Percentiles rank a stretch among this genome's conserved stretches.
Conservation (phyloP, 805 yeast genomes). For the Hanseniaspora nectarophila region DNA sequence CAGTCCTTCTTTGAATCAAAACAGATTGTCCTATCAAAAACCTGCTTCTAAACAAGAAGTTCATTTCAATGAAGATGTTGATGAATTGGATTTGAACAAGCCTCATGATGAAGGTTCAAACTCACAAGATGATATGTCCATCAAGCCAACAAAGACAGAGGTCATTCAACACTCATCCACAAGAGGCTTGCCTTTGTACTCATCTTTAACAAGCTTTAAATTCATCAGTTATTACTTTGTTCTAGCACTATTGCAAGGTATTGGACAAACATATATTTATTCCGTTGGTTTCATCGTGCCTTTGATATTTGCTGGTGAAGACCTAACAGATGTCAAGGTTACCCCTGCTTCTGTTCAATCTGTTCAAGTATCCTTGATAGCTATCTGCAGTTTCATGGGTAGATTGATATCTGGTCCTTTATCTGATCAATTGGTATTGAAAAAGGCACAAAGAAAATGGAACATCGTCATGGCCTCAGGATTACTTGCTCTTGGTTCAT, state of each 20-base stretch:
- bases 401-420: conserved; percentile 53
- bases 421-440: conserved; percentile 48
- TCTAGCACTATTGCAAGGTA: conserved; percentile 47
- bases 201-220: conserved; percentile 24
- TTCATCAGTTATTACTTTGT: conserved; percentile 44
- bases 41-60: neutral
- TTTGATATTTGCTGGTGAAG: conserved; percentile 28
- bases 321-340: conserved; percentile 15
- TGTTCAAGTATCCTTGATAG: conserved; percentile 54
- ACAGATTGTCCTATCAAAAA: neutral
- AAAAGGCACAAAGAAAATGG: conserved; percentile 53
- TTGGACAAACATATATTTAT: conserved; percentile 62
- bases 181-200: conserved; percentile 15
- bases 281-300: conserved; percentile 63
- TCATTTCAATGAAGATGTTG: neutral
- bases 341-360: conserved; percentile 43
- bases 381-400: conserved; percentile 55
- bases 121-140: neutral
- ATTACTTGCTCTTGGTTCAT: neutral
- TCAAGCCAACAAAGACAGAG: conserved; percentile 1
- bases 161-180: conserved; percentile 14
- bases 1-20: neutral
- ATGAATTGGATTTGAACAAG: neutral
- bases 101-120: neutral
- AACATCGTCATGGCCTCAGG: conserved; percentile 35